Evolutionary conservation across 345 rosid species (phyloP).

Genomic region (Noccaea bulbosa): DNA sequence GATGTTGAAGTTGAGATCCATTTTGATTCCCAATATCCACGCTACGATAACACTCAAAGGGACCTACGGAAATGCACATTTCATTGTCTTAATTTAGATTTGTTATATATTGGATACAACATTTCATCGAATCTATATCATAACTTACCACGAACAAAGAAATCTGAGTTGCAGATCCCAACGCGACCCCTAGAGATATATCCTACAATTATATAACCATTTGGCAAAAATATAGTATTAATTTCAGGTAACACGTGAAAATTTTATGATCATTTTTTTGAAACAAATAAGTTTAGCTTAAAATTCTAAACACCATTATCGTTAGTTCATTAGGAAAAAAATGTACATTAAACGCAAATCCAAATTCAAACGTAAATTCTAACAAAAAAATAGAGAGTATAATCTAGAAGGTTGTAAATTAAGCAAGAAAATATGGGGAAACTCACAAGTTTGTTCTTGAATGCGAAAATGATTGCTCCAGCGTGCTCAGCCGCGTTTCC

Average conservation of each 20-base stretch:
- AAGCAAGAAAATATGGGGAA: neutral
- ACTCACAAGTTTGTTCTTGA: conserved; percentile 84
- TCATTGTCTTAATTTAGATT: neutral
- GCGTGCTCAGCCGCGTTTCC: conserved; percentile 98
- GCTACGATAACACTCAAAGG: conserved; percentile 69
- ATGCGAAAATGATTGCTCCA: conserved; percentile 91
- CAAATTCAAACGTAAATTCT: neutral
- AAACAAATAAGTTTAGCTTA: neutral
- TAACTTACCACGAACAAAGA: conserved; percentile 75
- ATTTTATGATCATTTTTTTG: neutral
- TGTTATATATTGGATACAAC: neutral
- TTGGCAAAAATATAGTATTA: neutral
- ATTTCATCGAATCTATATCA: neutral
- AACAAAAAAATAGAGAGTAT: neutral
- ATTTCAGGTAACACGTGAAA: neutral
- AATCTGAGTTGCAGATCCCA: conserved; percentile 92
- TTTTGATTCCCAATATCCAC: conserved; percentile 74
- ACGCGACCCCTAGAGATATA: conserved; percentile 80
- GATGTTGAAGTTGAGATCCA: conserved; percentile 86
- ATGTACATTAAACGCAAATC: neutral
- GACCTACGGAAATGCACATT: conserved; percentile 47
- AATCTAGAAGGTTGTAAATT: conserved; percentile 1
- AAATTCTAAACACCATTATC: neutral
- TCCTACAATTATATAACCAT: conserved; percentile 54
- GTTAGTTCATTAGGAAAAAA: neutral